A percentile compares a stretch with the other conserved stretches of the same genome.
These are phyloP conservation scores for Telopea speciosissima DNA, from an alignment of 177 flowering plant species.

Conservation along the genomic window DNA sequence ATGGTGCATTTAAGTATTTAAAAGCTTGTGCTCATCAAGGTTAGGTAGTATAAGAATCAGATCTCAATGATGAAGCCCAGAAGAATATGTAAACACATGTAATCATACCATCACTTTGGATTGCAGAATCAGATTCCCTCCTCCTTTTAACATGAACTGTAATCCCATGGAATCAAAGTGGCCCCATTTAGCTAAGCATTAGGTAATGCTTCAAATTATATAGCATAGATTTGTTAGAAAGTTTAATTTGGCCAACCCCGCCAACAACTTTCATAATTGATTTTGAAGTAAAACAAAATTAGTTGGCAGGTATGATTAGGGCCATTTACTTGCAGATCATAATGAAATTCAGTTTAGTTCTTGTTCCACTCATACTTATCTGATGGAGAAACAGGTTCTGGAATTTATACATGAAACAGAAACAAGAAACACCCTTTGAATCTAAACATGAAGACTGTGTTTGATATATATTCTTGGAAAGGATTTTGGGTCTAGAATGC, in stretches of 20 bases:
- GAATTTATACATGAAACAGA: no score
- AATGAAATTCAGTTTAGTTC: no score
- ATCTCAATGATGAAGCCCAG: not conserved
- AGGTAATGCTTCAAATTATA: not conserved
- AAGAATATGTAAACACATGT: not conserved
- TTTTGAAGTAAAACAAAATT: no score
- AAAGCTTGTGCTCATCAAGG: no score
- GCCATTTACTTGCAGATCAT: not conserved
- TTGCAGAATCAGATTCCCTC: not conserved
- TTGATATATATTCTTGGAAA: no score
- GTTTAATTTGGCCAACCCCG: not conserved
- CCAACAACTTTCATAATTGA: not conserved
- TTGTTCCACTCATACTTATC: no score
- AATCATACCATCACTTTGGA: no score
- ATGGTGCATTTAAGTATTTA: no score
- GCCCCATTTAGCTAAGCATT: not conserved
- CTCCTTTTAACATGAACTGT: not conserved
- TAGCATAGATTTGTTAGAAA: not conserved
- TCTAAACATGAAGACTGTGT: no score
- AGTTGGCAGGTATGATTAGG: not conserved
- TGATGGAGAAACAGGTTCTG: no score
- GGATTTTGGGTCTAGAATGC: no score
- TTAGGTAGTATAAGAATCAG: not conserved
- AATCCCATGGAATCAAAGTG: not conserved
- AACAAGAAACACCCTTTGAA: no score